Evolutionary conservation across 2,329 filamentous ascomycete genomes (phyloP).

Genomic region (Plectosphaerella plurivora): DNA sequence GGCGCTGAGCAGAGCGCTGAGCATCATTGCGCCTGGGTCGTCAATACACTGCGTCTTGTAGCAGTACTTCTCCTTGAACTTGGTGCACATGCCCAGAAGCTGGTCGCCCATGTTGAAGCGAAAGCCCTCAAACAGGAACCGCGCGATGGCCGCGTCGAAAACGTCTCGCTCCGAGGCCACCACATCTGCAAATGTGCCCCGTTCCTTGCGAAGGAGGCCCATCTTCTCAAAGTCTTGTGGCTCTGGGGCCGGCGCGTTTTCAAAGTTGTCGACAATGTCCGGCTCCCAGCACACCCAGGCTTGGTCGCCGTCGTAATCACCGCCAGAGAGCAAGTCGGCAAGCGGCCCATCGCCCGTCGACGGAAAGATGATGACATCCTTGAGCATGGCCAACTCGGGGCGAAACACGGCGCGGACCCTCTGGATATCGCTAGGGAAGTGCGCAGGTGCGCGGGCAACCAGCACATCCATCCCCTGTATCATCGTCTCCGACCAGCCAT

Average conservation of each 20-base stretch:
- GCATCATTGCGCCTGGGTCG: conserved; percentile 33
- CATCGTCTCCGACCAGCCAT: conserved; percentile 46
- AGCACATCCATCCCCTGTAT: conserved; percentile 58
- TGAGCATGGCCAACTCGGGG: conserved; percentile 60
- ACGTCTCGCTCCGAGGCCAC: conserved; percentile 8
- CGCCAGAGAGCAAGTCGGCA: conserved; percentile 69
- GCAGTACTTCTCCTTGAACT: conserved; percentile 56
- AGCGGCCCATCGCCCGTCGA: conserved; percentile 56
- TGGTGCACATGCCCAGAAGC: conserved; percentile 61
- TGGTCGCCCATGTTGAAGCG: conserved; percentile 52
- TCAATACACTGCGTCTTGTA: conserved; percentile 53
- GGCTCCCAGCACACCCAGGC: conserved; percentile 75
- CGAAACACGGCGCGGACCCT: conserved; percentile 56
- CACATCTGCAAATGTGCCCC: conserved; percentile 40
- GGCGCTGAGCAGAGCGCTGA: conserved; percentile 48
- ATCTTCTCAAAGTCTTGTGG: conserved; percentile 37
- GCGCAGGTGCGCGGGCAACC: conserved; percentile 65
- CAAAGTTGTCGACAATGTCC: conserved; percentile 60
- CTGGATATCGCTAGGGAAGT: conserved; percentile 69
- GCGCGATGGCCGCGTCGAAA: conserved; percentile 22
- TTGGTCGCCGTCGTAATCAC: conserved; percentile 78
- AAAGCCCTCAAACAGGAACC: conserved; percentile 51
- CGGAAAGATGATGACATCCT: conserved; percentile 78
- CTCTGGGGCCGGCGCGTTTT: conserved; percentile 49
- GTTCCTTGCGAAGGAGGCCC: conserved; percentile 47